Evolutionary conservation across 192 early-diverging fungal genomes (phyloP).

Genomic region (Podochytrium sp.): DNA sequence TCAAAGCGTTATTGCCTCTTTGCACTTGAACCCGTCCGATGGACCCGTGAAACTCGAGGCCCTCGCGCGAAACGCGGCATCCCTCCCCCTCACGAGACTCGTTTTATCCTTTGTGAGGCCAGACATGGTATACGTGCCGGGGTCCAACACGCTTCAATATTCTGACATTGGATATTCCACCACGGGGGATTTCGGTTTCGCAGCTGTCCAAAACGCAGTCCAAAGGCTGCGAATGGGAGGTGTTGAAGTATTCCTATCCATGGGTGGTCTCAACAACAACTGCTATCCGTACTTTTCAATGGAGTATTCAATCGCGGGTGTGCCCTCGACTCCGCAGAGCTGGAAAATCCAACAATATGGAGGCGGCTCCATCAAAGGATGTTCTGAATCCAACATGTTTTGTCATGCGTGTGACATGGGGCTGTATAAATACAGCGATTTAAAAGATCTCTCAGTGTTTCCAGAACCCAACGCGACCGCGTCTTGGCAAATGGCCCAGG

Average conservation of each 20-base stretch:
- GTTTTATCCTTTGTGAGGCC: conserved; percentile 16
- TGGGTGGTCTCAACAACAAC: conserved; percentile 12
- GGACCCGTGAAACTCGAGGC: conserved; percentile 19
- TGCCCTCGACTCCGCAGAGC: background rate
- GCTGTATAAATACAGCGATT: background rate
- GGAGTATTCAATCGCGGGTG: conserved; percentile 22
- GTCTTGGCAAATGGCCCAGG: conserved; percentile 7
- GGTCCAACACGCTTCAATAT: background rate
- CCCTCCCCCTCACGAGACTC: conserved; percentile 4
- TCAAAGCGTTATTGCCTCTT: background rate
- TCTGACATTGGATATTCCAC: background rate
- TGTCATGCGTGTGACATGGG: conserved; percentile 2
- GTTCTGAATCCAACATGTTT: conserved; percentile 17
- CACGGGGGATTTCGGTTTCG: conserved; percentile 14
- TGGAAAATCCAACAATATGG: conserved; percentile 16
- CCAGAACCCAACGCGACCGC: conserved; percentile 15
- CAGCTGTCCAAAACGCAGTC: conserved; percentile 4
- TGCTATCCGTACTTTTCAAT: conserved; percentile 16
- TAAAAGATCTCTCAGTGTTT: conserved; percentile 16
- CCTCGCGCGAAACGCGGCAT: conserved; percentile 10
- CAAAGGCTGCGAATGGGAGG: background rate
- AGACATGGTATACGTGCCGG: conserved; percentile 17
- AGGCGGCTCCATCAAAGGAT: background rate
- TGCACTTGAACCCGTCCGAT: conserved; percentile 4
- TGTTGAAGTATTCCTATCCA: conserved; percentile 15